Conservation (phyloP, 495 filamentous ascomycete genomes). For the Penicillium canariense region DNA sequence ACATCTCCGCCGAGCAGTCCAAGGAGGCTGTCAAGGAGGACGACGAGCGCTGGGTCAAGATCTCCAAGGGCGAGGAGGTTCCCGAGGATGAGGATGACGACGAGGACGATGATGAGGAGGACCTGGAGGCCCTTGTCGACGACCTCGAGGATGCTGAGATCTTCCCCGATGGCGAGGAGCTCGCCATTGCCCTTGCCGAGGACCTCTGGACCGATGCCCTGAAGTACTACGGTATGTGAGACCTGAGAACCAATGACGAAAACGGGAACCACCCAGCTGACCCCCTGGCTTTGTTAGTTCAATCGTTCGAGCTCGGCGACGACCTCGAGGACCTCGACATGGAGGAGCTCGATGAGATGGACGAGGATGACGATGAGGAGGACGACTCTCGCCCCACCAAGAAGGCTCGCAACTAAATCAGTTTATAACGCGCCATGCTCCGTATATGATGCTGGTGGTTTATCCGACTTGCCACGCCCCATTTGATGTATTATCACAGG, state of each 20-base stretch:
- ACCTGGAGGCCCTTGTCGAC: conserved; percentile 46
- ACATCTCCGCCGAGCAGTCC: conserved; percentile 68
- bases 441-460: conserved; percentile 21
- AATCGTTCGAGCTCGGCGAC: conserved; percentile 33
- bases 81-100: conserved; percentile 44
- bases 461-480: conserved; percentile 11
- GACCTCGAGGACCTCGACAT: conserved; percentile 36
- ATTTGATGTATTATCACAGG: conserved; percentile 44
- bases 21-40: conserved; percentile 56
- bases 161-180: conserved; percentile 74
- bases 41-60: conserved; percentile 54
- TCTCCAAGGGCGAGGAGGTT: conserved; percentile 52
- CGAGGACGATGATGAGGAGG: conserved; percentile 48
- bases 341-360: conserved; percentile 30
- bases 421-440: conserved; percentile 21
- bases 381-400: conserved; percentile 39
- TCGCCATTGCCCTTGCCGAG: conserved; percentile 76
- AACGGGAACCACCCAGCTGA: conserved; percentile 8
- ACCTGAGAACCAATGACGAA: neutral
- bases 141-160: conserved; percentile 66
- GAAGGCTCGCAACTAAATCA: conserved; percentile 39
- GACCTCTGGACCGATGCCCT: conserved; percentile 85
- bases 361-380: conserved; percentile 33
- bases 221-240: conserved; percentile 80
- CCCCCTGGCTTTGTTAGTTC: conserved; percentile 19